These are phyloP conservation scores for Licmophora abbreviata DNA, from an alignment of 108 stramenopile species.

Conservation along the genomic window DNA sequence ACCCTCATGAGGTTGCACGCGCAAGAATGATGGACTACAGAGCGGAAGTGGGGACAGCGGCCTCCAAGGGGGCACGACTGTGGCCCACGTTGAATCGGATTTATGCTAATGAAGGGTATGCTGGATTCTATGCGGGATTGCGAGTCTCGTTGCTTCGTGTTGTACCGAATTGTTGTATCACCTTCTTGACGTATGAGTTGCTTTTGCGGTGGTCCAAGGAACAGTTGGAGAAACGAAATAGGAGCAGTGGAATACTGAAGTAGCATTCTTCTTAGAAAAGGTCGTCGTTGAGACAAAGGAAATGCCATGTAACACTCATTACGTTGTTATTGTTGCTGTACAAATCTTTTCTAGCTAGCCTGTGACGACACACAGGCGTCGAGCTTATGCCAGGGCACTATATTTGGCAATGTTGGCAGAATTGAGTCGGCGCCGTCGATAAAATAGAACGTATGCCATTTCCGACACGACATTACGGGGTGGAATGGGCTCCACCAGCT, in stretches of 20 bases:
- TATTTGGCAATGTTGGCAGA: constrained; percentile 82
- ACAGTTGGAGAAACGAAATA: constrained; percentile 13
- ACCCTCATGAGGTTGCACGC: constrained; percentile 89
- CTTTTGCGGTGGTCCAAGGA: constrained; percentile 60
- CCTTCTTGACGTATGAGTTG: constrained; percentile 82
- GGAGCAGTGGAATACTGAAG: too few species aligned
- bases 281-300: too few species aligned
- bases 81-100: constrained; percentile 39
- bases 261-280: too few species aligned
- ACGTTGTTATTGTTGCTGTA: too few species aligned
- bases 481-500: constrained; percentile 81
- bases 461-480: constrained; percentile 79
- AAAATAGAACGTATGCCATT: constrained; percentile 92
- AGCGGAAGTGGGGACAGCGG: too few species aligned
- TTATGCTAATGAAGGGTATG: constrained; percentile 52
- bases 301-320: too few species aligned
- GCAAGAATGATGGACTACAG: constrained; percentile 90
- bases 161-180: constrained; percentile 84
- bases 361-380: too few species aligned
- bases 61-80: constrained; percentile 32
- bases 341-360: too few species aligned
- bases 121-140: constrained; percentile 71
- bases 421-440: constrained; percentile 74
- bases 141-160: constrained; percentile 75
- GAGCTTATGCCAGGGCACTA: constrained; percentile 53